These are phyloP conservation scores for Geotrichum citri-aurantii DNA, from an alignment of 1,139 yeast genomes.

Conservation along the genomic window DNA sequence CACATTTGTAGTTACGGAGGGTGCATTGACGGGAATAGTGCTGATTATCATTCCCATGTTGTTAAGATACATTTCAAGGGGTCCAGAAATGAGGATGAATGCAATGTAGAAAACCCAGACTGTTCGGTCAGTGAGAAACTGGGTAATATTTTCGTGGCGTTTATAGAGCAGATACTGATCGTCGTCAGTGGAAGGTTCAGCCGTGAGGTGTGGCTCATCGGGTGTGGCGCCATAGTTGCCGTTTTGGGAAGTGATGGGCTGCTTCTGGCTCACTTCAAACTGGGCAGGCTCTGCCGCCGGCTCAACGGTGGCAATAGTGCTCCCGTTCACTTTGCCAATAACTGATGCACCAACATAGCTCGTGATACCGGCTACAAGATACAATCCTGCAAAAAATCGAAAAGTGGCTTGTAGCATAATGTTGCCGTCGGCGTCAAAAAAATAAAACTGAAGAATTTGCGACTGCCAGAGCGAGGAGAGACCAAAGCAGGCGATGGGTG, in stretches of 20 bases:
- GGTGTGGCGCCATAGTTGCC: neutral
- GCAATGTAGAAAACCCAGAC: conserved; percentile 61
- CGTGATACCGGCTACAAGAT: conserved; percentile 27
- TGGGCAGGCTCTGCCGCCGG: neutral
- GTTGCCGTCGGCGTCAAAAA: conserved; percentile 31
- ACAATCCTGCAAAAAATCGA: conserved; percentile 48
- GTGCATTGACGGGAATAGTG: conserved; percentile 27
- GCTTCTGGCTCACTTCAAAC: neutral
- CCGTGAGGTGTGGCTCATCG: neutral
- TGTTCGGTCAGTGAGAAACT: conserved; percentile 55
- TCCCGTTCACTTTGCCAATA: conserved; percentile 13
- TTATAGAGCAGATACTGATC: conserved; percentile 1
- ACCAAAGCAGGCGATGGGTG: conserved; percentile 86
- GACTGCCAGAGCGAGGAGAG: conserved; percentile 58
- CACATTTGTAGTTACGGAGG: conserved; percentile 44
- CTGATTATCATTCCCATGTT: conserved; percentile 62
- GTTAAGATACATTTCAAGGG: conserved; percentile 80
- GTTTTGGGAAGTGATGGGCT: neutral
- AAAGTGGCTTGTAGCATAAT: conserved; percentile 40
- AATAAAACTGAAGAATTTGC: conserved; percentile 33
- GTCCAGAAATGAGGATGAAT: conserved; percentile 69
- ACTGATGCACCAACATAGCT: conserved; percentile 27
- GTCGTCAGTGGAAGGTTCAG: neutral
- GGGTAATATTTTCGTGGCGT: conserved; percentile 13
- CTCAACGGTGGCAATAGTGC: neutral